Evolutionary conservation across 1,139 yeast genomes (phyloP), one percentile per base, ranked within the genome.

Genomic region (Taphrina confusa): DNA sequence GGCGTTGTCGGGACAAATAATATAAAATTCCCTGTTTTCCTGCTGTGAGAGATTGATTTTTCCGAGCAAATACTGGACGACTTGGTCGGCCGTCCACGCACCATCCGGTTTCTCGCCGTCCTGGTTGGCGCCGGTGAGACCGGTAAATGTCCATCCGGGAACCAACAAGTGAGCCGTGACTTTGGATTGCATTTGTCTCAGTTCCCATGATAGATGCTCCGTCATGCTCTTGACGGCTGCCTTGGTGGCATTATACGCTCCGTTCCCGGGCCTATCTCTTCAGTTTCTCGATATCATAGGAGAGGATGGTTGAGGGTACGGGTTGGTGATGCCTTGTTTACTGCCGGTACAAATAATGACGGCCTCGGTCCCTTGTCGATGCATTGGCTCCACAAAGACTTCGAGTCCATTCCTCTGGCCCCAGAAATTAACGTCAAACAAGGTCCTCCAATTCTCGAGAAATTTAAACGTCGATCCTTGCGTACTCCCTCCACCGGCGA

Each of bases 321-420:
- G 71, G 58, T 68, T 68, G 45, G 71, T 68, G 63, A 69, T 69
- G 25, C 71, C 71, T 61, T 69, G 71, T 63, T 69, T 69, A 27
- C 70, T 68, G 34, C 70, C 71, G 18, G 71, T 68, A 37, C 68
- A 49, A 36, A 68, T 61, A 39, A 68, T 59, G 27, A 64, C 65
- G n/a, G 65, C 47, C 28, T 63, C 61, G 28, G 47, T 45, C 12
- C 60, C 58, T 49, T 66, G 68, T 20, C 46, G 50, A 31, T 61
- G 63, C 54, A 68, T 50, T 14, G 58, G 39, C 23, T 66, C 68
- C 37, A 65, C 37, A 31, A 68, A 68, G 0, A 68, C 69, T 6
- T 67, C 60, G 11, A 66, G 65, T 4, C 67, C 68, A 57, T 68
- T 63, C 52, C 68, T 66, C 18, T 67, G 63, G 14, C 71, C 71